phyloP scores from a whole-genome alignment of 2,329 filamentous ascomycete species.

The Aspergillus spinulosporus region DNA sequence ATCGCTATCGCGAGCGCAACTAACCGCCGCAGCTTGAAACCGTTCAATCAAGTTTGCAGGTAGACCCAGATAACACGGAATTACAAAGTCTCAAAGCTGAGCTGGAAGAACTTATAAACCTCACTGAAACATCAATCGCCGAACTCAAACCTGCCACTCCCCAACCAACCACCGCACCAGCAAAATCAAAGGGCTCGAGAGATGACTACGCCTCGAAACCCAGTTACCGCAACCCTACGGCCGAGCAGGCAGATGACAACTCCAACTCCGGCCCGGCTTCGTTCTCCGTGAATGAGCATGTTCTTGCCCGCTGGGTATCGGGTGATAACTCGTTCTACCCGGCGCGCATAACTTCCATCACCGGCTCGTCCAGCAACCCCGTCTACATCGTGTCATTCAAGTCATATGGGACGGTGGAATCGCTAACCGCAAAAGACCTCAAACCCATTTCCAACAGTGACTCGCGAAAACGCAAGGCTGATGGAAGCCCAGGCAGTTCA shows the following conservation, averaged over 20 bases:
- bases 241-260: slow-evolving; percentile 54
- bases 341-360: slow-evolving; percentile 89
- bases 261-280: slow-evolving; percentile 52
- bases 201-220: slow-evolving; percentile 76
- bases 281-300: slow-evolving; percentile 85
- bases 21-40: slow-evolving; percentile 66
- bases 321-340: slow-evolving; percentile 90
- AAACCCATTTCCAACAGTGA: slow-evolving; percentile 69
- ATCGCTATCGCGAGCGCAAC: not conserved
- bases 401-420: slow-evolving; percentile 79
- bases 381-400: slow-evolving; percentile 97
- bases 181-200: slow-evolving; percentile 74
- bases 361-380: slow-evolving; percentile 83
- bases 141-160: slow-evolving; percentile 66
- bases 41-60: slow-evolving; percentile 71
- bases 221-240: slow-evolving; percentile 50
- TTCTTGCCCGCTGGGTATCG: slow-evolving; percentile 86
- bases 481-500: slow-evolving; percentile 63
- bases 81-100: slow-evolving; percentile 75
- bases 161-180: slow-evolving; percentile 26
- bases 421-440: slow-evolving; percentile 77
- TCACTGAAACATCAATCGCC: slow-evolving; percentile 76
- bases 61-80: slow-evolving; percentile 77
- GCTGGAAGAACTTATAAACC: slow-evolving; percentile 76
- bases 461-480: slow-evolving; percentile 80